A percentile compares a stretch with the other conserved stretches of the same genome.
phyloP scores from a whole-genome alignment of 1,284 basidiomycete species.

The Vanrija pseudolonga region DNA sequence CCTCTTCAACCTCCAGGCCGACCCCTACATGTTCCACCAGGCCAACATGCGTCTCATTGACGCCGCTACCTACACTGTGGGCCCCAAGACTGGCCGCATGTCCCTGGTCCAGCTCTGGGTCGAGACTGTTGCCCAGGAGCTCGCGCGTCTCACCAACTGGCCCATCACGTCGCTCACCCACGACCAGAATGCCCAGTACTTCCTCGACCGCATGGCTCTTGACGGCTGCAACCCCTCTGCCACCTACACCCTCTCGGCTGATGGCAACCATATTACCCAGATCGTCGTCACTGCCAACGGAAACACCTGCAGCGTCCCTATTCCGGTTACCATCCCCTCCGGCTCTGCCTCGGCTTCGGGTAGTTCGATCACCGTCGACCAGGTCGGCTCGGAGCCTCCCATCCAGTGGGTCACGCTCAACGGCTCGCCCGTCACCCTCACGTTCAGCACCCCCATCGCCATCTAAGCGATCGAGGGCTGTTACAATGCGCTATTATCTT shows the following conservation, averaged over 20 bases:
- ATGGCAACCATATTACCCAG: background rate
- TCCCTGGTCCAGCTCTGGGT: slow-evolving; percentile 12
- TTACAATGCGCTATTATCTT: no score
- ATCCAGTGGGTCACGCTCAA: slow-evolving; percentile 9
- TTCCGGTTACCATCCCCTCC: slow-evolving; percentile 6
- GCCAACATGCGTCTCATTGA: slow-evolving; percentile 10
- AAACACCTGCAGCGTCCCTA: background rate
- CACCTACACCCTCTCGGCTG: background rate
- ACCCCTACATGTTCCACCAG: slow-evolving; percentile 16
- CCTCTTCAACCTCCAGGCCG: slow-evolving; percentile 3
- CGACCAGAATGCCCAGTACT: slow-evolving; percentile 9
- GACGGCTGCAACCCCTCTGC: slow-evolving; percentile 1
- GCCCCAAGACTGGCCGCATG: slow-evolving; percentile 6
- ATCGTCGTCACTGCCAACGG: slow-evolving; percentile 1
- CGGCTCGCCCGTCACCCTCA: background rate
- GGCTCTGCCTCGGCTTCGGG: background rate
- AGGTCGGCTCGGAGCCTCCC: slow-evolving; percentile 8
- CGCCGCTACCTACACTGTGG: slow-evolving; percentile 5
- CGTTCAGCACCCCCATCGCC: background rate
- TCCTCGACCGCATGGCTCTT: slow-evolving; percentile 5
- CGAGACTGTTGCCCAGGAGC: slow-evolving; percentile 3
- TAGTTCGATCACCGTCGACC: background rate
- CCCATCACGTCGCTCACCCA: slow-evolving; percentile 2
- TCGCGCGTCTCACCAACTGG: slow-evolving; percentile 10
- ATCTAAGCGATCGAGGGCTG: no score